Evolutionary conservation across 2,329 filamentous ascomycete species (phyloP).

Genomic region (Aspergillus tamarii): DNA sequence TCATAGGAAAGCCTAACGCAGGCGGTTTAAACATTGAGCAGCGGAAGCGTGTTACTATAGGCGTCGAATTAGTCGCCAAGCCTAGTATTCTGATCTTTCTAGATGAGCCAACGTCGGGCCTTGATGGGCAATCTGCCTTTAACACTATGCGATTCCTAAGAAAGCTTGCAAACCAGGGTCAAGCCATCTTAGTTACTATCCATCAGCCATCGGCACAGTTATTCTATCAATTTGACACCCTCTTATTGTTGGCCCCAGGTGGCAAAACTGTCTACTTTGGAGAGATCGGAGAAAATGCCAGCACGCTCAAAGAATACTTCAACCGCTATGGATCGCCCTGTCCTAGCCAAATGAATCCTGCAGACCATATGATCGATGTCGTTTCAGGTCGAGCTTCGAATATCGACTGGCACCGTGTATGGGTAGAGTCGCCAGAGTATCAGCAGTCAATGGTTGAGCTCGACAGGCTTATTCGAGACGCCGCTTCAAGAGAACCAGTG

Average conservation of each 20-base stretch:
- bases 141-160: slow-evolving; percentile 68
- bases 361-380: slow-evolving; percentile 60
- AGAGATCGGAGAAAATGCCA: slow-evolving; percentile 65
- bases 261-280: slow-evolving; percentile 74
- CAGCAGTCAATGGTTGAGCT: slow-evolving; percentile 64
- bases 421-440: slow-evolving; percentile 66
- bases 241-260: slow-evolving; percentile 66
- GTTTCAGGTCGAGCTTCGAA: slow-evolving; percentile 54
- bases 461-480: slow-evolving; percentile 59
- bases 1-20: slow-evolving; percentile 51
- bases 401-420: slow-evolving; percentile 71
- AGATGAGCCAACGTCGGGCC: slow-evolving; percentile 70
- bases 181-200: slow-evolving; percentile 72
- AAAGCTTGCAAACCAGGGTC: slow-evolving; percentile 65
- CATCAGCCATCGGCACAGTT: slow-evolving; percentile 70
- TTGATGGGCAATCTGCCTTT: slow-evolving; percentile 69
- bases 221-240: slow-evolving; percentile 71
- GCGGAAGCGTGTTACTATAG: slow-evolving; percentile 70
- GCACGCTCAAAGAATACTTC: slow-evolving; percentile 68
- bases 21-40: slow-evolving; percentile 63
- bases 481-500: slow-evolving; percentile 43
- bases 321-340: slow-evolving; percentile 65
- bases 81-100: slow-evolving; percentile 69
- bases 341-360: slow-evolving; percentile 62
- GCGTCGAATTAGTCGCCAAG: slow-evolving; percentile 71